phyloP scores from a whole-genome alignment of 2,329 filamentous ascomycete species.

The Sordariomycetes sp. region DNA sequence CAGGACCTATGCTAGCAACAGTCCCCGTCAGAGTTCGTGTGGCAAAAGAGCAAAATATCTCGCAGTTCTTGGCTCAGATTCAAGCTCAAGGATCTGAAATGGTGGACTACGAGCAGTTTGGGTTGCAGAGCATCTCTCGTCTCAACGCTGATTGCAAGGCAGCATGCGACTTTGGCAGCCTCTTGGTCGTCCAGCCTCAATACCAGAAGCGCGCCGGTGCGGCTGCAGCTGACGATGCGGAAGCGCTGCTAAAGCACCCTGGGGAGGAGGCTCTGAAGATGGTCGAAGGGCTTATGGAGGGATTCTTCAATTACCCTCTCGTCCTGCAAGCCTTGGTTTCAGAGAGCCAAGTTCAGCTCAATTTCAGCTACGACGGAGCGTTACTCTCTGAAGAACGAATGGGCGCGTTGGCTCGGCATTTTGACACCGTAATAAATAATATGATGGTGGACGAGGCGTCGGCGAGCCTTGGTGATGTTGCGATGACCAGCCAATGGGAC shows the following conservation, averaged over 20 bases:
- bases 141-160: constrained; percentile 6
- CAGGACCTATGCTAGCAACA: constrained; percentile 8
- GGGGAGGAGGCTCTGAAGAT: not conserved
- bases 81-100: constrained; percentile 10
- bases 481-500: not conserved
- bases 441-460: not conserved
- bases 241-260: not conserved
- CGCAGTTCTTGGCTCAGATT: constrained; percentile 6
- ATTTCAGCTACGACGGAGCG: constrained; percentile 1
- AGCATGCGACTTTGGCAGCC: constrained; percentile 11
- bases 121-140: constrained; percentile 12
- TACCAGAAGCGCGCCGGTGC: not conserved
- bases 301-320: constrained; percentile 7
- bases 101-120: constrained; percentile 11
- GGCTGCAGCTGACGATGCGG: constrained; percentile 9
- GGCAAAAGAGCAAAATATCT: constrained; percentile 3
- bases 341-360: not conserved
- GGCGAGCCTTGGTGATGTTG: not conserved
- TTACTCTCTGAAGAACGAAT: not conserved
- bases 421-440: not conserved
- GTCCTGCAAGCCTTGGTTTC: constrained; percentile 1
- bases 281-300: constrained; percentile 1
- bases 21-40: constrained; percentile 8
- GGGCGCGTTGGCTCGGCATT: constrained; percentile 2
- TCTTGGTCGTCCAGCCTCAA: constrained; percentile 9